Base-by-base conservation (phyloP, 805 yeast species). In the Suhomyces pyralidae region DNA sequence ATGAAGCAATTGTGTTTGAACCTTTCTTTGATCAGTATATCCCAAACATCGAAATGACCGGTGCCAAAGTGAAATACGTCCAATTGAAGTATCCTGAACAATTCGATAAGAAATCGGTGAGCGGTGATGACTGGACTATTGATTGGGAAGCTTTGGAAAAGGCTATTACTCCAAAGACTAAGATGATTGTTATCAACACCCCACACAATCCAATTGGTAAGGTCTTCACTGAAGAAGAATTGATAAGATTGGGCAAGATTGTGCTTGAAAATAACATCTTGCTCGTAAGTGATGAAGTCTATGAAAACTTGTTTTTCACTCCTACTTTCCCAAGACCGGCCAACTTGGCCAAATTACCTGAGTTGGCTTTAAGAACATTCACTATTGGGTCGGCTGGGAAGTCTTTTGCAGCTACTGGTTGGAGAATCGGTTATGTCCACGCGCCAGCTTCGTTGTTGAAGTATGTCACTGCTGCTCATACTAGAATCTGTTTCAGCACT, bases 191-290 rank as follows among this genome's bases (percentile, higher is more conserved):
- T 24, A 69, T 94, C 54, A 94, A 94, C 74, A 84, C 96, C 15
- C 99, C 99, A 9, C 97, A 94, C 73, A 94, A 94, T 68, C 99
- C 99, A 25, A 81, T 93, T 54, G 99, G 99, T 24, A 94, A 94
- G 67, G 84, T 92, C 20, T 88, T 91, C 71, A 82, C 86, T 52
- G 80, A 78, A 48, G 85, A 81, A 26, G 99, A 94, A 71, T 79
- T 94, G 58, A 67, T 71, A 15, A 77, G 78, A 56, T 83, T 94
- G 58, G 98, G 98, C 44, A 74, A 86, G 46, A 68, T 94, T 49
- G 96, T 96, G 47, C 89, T 91, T 46, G 82, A 91, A 58, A 82
- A 94, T 71, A 92, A 93, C 70, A 72, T 94, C 55, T 77, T 90
- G 38, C 81, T 94, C 51, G 74, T 94, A 32, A 86, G 96, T 38